Evolutionary conservation across 257 asterid genomes (phyloP), one percentile per base, ranked within the genome.

Genomic region (Striga asiatica): DNA sequence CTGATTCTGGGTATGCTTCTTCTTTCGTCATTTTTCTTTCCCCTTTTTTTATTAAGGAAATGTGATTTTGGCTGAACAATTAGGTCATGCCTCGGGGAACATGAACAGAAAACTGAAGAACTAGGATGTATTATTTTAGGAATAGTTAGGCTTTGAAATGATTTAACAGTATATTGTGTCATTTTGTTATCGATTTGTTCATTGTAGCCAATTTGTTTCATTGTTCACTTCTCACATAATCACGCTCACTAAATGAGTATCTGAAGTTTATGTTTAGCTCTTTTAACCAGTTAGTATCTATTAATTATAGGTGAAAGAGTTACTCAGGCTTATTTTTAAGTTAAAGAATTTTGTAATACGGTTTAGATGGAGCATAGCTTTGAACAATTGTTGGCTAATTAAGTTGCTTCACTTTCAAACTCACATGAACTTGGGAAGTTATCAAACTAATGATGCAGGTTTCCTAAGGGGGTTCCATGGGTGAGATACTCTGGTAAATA

Each of bases 381-480:
- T 22, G 8, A 46, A 28, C 10, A 13, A 22, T 22, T 17, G 6
- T 42, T n/a, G 7, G 46, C 46, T n/a, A 18, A 18, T 21, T 4
- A 11, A 22, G 12, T 56, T 20, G 6, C 27, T 38, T 8, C 32
- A 14, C 64, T 14, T 59, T 23, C 13, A 22, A 27, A 10, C 14
- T 48, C 14, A 14, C 23, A 14, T 38, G 45, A 35, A 54, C 20
- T 60, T 54, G 37, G 21, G 18, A 3, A 14, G 38, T 62, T 50
- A 20, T 43, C 37, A 4, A 61, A 50, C 35, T 48, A 46, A 17
- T 72, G 63, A 65, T 76, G 78, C 82, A 92, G 99, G 78, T 92
- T 82, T 41, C 97, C 99, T 0, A 74, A 82, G 63, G 94, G 93
- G 25, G 94, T 84, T 19, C 99, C 99, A 8, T 92, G 99, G 99